Base-by-base conservation (phyloP, 306 rosid genomes). In the Sphenostylis stenocarpa region DNA sequence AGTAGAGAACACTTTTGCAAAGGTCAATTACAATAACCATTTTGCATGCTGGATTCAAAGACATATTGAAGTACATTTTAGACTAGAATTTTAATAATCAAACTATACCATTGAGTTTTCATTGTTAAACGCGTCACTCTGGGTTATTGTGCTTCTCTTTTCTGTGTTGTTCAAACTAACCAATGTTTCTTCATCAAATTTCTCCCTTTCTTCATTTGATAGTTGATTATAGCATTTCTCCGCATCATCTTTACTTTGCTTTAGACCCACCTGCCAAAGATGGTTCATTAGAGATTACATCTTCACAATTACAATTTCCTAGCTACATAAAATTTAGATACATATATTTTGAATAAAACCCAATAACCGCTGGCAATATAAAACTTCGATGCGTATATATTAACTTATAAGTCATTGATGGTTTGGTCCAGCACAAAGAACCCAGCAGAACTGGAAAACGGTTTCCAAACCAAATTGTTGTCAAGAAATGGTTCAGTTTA, bases 131-230 rank as follows among this genome's bases (percentile, higher is more conserved):
- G 85, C 87, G 81, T 82, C 90, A 77, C 88, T 87, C 57, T 78
- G 86, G 81, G 83, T 85, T 67, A 83, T 70, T 29, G 88, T 77
- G 72, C 85, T 87, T 81, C 77, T 87, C 82, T 66, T 90, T 84
- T 82, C 80, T 48, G 82, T 72, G 71, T 69, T 87, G 82, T 90
- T 88, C 73, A 92, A 90, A 81, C 92, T 95, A 70, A 95, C 88
- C 49, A 95, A 53, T 34, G 85, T 82, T 70, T 82, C 85, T 44
- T 77, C 55, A 64, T 82, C 85, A 71, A 82, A 82, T 65, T 82
- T 82, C 0, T 9, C 28, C 63, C 79, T 82, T 68, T 82, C 82
- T 53, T 82, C 82, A 43, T 44, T 53, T 63, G 85, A 70, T 33
- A 70, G 51, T 34, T 82, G 85, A 21, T 64, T 28, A 26, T 71